These are phyloP conservation scores for Drechslerella dactyloides DNA, from an alignment of 2,329 filamentous ascomycete genomes.

Conservation along the genomic window DNA sequence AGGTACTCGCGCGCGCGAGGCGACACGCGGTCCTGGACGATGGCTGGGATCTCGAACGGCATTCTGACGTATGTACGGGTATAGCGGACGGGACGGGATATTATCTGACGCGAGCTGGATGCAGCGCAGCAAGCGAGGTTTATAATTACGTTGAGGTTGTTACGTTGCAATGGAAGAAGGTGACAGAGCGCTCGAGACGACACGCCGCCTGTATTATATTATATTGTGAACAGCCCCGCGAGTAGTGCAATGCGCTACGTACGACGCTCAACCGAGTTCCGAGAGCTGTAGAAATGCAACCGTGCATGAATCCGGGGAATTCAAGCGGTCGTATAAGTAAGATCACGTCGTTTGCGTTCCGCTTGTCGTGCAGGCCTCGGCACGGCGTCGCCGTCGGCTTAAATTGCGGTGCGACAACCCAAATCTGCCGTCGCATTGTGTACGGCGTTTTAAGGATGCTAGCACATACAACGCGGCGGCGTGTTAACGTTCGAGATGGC, in stretches of 20 bases:
- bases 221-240: too few species aligned
- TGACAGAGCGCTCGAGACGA: too few species aligned
- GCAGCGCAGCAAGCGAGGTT: not conserved
- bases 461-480: too few species aligned
- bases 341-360: slow-evolving; percentile 38
- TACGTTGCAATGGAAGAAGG: too few species aligned
- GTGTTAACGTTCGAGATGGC: too few species aligned
- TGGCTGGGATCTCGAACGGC: slow-evolving; percentile 52
- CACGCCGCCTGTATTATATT: too few species aligned
- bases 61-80: slow-evolving; percentile 9
- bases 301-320: slow-evolving; percentile 4
- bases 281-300: too few species aligned
- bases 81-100: too few species aligned
- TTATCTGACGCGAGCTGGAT: not conserved
- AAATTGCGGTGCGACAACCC: too few species aligned
- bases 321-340: slow-evolving; percentile 1
- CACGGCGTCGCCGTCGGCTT: slow-evolving; percentile 51
- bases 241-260: not conserved
- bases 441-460: too few species aligned
- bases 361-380: slow-evolving; percentile 24
- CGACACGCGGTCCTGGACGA: slow-evolving; percentile 54
- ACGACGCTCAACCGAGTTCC: not conserved
- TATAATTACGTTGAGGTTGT: slow-evolving; percentile 14
- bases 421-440: too few species aligned
- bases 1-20: slow-evolving; percentile 54